Conservation (phyloP, 2,329 filamentous ascomycete species). For the Ceratocystiopsis brevicomis region DNA sequence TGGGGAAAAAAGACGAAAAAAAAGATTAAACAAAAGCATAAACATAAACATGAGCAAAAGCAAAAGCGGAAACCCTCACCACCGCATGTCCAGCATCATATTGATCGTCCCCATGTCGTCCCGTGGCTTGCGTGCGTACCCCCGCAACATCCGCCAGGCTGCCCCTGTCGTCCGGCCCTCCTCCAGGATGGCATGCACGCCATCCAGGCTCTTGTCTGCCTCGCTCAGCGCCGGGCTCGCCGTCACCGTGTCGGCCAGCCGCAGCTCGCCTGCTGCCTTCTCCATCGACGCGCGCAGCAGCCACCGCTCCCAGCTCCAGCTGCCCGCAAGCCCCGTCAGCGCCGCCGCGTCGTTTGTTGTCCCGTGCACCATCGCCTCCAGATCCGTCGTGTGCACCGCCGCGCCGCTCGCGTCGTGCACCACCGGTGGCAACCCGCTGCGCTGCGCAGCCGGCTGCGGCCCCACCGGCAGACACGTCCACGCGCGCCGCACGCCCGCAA, state of each 20-base stretch:
- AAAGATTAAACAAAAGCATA: not conserved
- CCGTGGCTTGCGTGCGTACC: conserved; percentile 44
- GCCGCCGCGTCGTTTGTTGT: conserved; percentile 54
- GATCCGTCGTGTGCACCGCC: conserved; percentile 27
- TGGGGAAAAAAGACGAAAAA: not conserved
- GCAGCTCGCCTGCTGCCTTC: conserved; percentile 48
- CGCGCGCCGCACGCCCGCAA: conserved; percentile 60
- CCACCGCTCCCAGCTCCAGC: conserved; percentile 95
- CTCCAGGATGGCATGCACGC: conserved; percentile 41
- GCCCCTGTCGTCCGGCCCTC: conserved; percentile 41
- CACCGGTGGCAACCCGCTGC: conserved; percentile 14
- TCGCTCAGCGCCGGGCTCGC: conserved; percentile 31
- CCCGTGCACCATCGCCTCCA: conserved; percentile 46
- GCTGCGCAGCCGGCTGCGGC: conserved; percentile 19
- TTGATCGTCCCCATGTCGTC: conserved; percentile 20
- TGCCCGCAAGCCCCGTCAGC: conserved; percentile 64
- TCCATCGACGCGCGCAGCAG: conserved; percentile 74
- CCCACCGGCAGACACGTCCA: conserved; percentile 87
- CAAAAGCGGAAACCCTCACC: not conserved
- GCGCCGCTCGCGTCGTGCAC: conserved; percentile 17
- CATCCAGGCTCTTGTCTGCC: conserved; percentile 40
- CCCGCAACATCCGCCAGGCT: conserved; percentile 41
- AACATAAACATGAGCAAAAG: not conserved
- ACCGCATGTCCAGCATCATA: conserved; percentile 12
- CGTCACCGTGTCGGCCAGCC: conserved; percentile 33